Base-by-base conservation (phyloP, 177 flowering plant genomes). In the Tripterygium wilfordii region DNA sequence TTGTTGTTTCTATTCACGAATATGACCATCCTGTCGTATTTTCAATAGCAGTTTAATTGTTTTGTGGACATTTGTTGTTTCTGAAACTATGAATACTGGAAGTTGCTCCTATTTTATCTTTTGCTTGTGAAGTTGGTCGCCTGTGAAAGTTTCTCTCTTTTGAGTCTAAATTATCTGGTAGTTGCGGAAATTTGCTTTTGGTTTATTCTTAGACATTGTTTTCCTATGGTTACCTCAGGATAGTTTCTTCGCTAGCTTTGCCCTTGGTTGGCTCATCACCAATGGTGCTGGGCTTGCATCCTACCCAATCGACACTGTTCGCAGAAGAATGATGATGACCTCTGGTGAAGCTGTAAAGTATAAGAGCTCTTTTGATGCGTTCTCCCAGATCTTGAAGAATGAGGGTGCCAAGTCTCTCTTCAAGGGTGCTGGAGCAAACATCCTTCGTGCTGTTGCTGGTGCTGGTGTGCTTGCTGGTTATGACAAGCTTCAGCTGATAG, bases 261-360 rank as follows among this genome's bases (percentile, higher is more conserved):
- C 61, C 29, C 72, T 71, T 29, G 79, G 79, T 24, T 73, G 78
- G 78, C 59, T 66, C 48, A 69, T 69, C 59, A 74, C 78, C 30
- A 70, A 61, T n/a, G 78, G 74, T 48, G 77, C 80, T 20, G 74
- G 77, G 14, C 80, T 75, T 44, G 76, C 79, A 19, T 74, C 79
- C 17, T 70, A 70, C 58, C 74, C 76, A 13, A 65, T 70, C 45
- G 76, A 74, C 49, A 70, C 74, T 0, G 78, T 73, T 18, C 66
- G 78, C 1, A 73, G 78, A 69, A 69, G 74, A 61, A 73, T 73
- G 74, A 68, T 70, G 76, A 68, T 71, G 79, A 71, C 79, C 17
- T 74, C 76, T 1, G 79, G 79, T 50, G 76, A 74, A 53, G 79
- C 76, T 0, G 79, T 74, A 49, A 74, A 74, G 56, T 74, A 74